These are phyloP conservation scores for Pythium insidiosum DNA, from an alignment of 352 stramenopile species.

Conservation along the genomic window DNA sequence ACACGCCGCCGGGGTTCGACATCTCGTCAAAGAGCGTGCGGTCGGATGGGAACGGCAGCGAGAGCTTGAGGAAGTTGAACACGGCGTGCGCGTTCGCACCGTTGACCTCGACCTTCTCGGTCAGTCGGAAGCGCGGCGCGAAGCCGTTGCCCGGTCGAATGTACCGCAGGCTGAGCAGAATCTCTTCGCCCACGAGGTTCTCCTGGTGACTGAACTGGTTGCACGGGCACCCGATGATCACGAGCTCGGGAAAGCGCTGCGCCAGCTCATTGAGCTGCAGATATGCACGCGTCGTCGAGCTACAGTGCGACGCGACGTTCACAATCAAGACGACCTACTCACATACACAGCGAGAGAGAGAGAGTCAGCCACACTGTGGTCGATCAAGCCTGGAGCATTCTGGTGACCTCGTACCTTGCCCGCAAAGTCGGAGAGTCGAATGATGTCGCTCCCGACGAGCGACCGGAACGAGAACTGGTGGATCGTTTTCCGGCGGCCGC, in stretches of 20 bases:
- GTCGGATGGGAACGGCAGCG: slow-evolving; percentile 60
- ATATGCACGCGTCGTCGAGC: slow-evolving; percentile 70
- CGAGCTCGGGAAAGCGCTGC: slow-evolving; percentile 47
- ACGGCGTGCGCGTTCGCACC: slow-evolving; percentile 68
- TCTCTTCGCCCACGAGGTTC: slow-evolving; percentile 74
- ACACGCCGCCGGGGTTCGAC: slow-evolving; percentile 64
- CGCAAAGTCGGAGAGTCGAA: slow-evolving; percentile 56
- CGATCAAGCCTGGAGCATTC: neutral
- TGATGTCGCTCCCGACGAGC: slow-evolving; percentile 45
- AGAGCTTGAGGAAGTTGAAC: slow-evolving; percentile 73
- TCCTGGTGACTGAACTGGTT: slow-evolving; percentile 83
- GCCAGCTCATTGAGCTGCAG: slow-evolving; percentile 62
- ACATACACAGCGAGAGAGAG: neutral
- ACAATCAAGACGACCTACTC: slow-evolving; percentile 44
- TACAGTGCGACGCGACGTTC: slow-evolving; percentile 79
- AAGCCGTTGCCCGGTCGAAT: slow-evolving; percentile 70
- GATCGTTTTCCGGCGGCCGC: slow-evolving; percentile 46
- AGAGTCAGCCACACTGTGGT: neutral
- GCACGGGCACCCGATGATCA: slow-evolving; percentile 68
- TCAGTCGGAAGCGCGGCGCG: slow-evolving; percentile 57
- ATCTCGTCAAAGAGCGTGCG: slow-evolving; percentile 77
- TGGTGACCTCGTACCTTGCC: slow-evolving; percentile 30
- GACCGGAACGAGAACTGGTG: slow-evolving; percentile 75
- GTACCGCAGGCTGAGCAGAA: slow-evolving; percentile 63
- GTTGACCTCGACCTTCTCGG: slow-evolving; percentile 78